Conservation (phyloP, 768 basidiomycete species). For the Phylloporus sp. region DNA sequence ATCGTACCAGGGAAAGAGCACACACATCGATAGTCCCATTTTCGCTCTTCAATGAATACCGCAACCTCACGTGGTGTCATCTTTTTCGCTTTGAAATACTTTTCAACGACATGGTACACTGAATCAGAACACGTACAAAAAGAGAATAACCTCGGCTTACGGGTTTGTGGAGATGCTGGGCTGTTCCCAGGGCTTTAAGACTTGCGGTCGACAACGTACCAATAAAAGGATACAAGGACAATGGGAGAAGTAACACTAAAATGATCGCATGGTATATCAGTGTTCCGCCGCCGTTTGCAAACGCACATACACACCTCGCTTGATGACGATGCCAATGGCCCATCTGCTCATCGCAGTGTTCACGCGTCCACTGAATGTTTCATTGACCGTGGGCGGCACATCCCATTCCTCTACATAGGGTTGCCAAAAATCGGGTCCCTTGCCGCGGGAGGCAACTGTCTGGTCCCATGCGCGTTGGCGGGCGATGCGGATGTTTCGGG, state of each 20-base stretch:
- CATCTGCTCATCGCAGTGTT: conserved; percentile 12
- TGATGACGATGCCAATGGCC: conserved; percentile 15
- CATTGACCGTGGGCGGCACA: conserved; percentile 44
- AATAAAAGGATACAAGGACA: conserved; percentile 65
- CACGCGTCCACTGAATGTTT: conserved; percentile 21
- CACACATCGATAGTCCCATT: conserved; percentile 81
- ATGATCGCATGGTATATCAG: background rate
- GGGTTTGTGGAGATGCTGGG: conserved; percentile 62
- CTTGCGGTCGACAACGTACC: conserved; percentile 60
- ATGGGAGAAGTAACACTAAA: conserved; percentile 56
- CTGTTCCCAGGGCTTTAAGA: conserved; percentile 65
- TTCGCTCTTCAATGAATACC: conserved; percentile 82
- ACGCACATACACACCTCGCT: conserved; percentile 17
- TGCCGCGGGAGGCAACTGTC: conserved; percentile 79
- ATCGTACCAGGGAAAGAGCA: background rate
- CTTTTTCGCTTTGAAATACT: conserved; percentile 84
- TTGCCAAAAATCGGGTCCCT: conserved; percentile 79
- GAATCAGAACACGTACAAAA: background rate
- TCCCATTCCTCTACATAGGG: conserved; percentile 83
- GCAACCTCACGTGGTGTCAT: conserved; percentile 70
- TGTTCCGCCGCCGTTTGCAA: background rate
- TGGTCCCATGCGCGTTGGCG: conserved; percentile 75
- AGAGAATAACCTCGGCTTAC: conserved; percentile 36
- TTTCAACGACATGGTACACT: background rate
- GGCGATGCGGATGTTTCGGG: conserved; percentile 77